Evolutionary conservation across 805 yeast species (phyloP).

Genomic region (Candida nitratophila): DNA sequence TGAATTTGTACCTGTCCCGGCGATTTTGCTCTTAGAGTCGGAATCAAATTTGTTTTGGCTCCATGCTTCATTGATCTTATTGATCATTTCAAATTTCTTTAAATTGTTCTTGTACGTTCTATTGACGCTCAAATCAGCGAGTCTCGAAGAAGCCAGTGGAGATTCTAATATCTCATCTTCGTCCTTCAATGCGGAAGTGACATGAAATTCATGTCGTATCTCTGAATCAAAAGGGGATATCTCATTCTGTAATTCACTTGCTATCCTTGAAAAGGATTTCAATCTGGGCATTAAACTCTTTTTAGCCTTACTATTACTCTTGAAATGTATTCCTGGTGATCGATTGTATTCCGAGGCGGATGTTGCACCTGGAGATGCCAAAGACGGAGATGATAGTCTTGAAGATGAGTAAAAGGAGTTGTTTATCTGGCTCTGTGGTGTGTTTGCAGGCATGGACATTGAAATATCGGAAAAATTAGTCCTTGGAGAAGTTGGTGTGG

Average conservation of each 20-base stretch:
- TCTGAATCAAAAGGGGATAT: conserved; percentile 28
- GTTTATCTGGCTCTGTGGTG: not conserved
- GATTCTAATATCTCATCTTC: conserved; percentile 19
- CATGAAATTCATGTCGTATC: conserved; percentile 27
- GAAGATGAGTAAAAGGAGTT: not conserved
- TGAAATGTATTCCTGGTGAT: not conserved
- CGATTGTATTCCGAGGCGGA: not conserved
- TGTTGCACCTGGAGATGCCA: not conserved
- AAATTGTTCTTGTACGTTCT: conserved; percentile 12
- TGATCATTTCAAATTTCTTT: conserved; percentile 26
- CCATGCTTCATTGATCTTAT: conserved; percentile 30
- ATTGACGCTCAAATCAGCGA: not conserved
- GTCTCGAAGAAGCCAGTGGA: conserved; percentile 6
- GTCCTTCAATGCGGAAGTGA: conserved; percentile 24
- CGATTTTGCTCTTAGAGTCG: no score
- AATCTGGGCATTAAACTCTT: conserved; percentile 25
- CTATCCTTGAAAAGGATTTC: conserved; percentile 28
- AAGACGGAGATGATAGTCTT: not conserved
- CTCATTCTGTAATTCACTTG: conserved; percentile 27
- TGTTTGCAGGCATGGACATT: not conserved
- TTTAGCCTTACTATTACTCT: conserved; percentile 9
- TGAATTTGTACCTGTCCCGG: no score
- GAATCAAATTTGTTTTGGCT: conserved; percentile 16
- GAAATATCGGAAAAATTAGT: not conserved
- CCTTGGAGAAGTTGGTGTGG: not conserved